Evolutionary conservation across 2,329 filamentous ascomycete genomes (phyloP).

Genomic region (Nectriaceae sp.): DNA sequence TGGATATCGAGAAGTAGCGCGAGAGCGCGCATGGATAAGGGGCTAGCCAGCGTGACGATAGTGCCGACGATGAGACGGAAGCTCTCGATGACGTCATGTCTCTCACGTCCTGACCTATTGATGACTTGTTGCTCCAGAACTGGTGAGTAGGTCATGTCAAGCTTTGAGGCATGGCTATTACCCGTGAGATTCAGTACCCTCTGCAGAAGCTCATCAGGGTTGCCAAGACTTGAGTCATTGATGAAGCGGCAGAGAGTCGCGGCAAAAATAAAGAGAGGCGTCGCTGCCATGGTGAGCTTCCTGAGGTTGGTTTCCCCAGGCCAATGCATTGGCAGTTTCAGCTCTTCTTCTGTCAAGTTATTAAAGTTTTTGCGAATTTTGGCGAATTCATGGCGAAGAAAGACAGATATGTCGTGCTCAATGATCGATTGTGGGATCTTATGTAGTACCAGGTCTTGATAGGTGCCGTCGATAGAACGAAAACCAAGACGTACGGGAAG

Average conservation of each 20-base stretch:
- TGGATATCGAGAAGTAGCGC: constrained; percentile 26
- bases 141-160: constrained; percentile 18
- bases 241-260: constrained; percentile 34
- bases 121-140: constrained; percentile 15
- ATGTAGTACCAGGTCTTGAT: constrained; percentile 36
- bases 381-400: constrained; percentile 31
- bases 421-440: constrained; percentile 33
- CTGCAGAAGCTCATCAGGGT: constrained; percentile 19
- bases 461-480: constrained; percentile 18
- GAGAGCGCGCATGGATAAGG: constrained; percentile 32
- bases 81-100: constrained; percentile 13
- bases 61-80: constrained; percentile 34
- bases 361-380: constrained; percentile 31
- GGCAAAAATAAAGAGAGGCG: constrained; percentile 39
- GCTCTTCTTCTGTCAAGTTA: not conserved
- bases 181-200: constrained; percentile 19
- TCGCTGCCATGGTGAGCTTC: constrained; percentile 29
- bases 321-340: constrained; percentile 28
- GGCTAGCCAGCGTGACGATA: constrained; percentile 31
- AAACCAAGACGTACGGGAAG: constrained; percentile 38
- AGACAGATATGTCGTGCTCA: constrained; percentile 38
- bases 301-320: constrained; percentile 17
- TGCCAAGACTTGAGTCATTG: constrained; percentile 12
- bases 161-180: not conserved
- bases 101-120: not conserved